phyloP scores from a whole-genome alignment of 345 rosid genomes.

The Populus ilicifolia region DNA sequence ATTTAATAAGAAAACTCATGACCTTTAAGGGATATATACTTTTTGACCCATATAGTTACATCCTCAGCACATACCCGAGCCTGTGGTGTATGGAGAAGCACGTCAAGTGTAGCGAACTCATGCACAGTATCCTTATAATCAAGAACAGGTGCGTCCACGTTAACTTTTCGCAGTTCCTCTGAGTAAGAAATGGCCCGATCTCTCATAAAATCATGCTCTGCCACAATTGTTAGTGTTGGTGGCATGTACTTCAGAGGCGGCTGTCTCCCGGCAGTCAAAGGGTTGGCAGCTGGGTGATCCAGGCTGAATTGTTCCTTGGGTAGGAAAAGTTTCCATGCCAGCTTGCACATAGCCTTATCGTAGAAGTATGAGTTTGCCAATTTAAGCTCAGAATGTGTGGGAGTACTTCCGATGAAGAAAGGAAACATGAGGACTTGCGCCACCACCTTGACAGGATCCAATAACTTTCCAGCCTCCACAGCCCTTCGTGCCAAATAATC shows the following conservation, averaged over 20 bases:
- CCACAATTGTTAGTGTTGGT: conserved; percentile 87
- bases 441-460: conserved; percentile 85
- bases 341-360: conserved; percentile 74
- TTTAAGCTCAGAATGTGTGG: conserved; percentile 82
- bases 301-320: conserved; percentile 68
- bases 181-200: conserved; percentile 94
- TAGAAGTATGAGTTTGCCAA: conserved; percentile 81
- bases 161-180: conserved; percentile 77
- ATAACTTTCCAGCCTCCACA: conserved; percentile 59
- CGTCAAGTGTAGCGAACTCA: conserved; percentile 89
- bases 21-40: conserved; percentile 74
- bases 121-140: conserved; percentile 95
- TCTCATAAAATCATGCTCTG: conserved; percentile 97
- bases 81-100: conserved; percentile 84
- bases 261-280: conserved; percentile 61
- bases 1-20: conserved; percentile 82
- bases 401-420: conserved; percentile 71
- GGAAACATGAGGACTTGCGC: conserved; percentile 96
- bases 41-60: conserved; percentile 87
- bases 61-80: conserved; percentile 94
- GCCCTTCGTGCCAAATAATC: conserved; percentile 75
- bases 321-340: conserved; percentile 88
- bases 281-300: conserved; percentile 86
- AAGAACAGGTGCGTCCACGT: conserved; percentile 81
- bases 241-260: conserved; percentile 89